Percentiles rank a stretch among this genome's conserved stretches.
phyloP scores from a whole-genome alignment of 2,329 filamentous ascomycete species.

The Xylaria sp. region DNA sequence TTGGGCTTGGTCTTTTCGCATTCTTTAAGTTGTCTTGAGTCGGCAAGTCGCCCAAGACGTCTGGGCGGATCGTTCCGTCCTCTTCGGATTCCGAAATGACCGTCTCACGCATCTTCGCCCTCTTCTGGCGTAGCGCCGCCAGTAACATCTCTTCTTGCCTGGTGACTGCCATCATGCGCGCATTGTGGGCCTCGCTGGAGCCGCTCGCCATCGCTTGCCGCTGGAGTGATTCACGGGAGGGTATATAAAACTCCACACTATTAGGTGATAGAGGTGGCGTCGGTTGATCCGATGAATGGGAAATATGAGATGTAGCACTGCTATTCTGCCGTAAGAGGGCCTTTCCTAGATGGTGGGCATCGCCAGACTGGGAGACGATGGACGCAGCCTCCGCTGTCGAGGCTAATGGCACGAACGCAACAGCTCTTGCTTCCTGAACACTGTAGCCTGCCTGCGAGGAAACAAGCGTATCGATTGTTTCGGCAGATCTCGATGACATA shows the following conservation, averaged over 20 bases:
- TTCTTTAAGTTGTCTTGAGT: constrained; percentile 11
- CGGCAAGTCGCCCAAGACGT: too few species aligned
- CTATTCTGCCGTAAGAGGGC: constrained; percentile 25
- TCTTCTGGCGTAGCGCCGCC: constrained; percentile 61
- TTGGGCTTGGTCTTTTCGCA: constrained; percentile 8
- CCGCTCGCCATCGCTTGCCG: constrained; percentile 36
- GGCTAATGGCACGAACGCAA: constrained; percentile 45
- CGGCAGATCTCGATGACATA: constrained; percentile 46
- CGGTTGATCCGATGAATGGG: constrained; percentile 47
- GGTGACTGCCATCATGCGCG: constrained; percentile 62
- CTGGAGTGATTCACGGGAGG: constrained; percentile 45
- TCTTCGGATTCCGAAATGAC: constrained; percentile 52
- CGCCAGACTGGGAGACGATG: constrained; percentile 26
- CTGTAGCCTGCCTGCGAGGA: constrained; percentile 41
- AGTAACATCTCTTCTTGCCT: constrained; percentile 64
- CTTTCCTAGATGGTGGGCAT: constrained; percentile 25
- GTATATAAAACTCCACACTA: constrained; percentile 56
- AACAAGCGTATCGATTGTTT: constrained; percentile 43
- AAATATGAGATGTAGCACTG: constrained; percentile 35
- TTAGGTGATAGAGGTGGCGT: constrained; percentile 59
- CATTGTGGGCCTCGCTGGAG: constrained; percentile 40
- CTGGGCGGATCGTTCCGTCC: constrained; percentile 33
- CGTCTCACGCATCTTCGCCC: constrained; percentile 60
- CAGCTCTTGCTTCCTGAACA: constrained; percentile 48
- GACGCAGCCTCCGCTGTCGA: constrained; percentile 38